Percentiles rank a stretch among this genome's conserved stretches.
Conservation (phyloP, 345 rosid genomes). For the Fremontodendron californicum region DNA sequence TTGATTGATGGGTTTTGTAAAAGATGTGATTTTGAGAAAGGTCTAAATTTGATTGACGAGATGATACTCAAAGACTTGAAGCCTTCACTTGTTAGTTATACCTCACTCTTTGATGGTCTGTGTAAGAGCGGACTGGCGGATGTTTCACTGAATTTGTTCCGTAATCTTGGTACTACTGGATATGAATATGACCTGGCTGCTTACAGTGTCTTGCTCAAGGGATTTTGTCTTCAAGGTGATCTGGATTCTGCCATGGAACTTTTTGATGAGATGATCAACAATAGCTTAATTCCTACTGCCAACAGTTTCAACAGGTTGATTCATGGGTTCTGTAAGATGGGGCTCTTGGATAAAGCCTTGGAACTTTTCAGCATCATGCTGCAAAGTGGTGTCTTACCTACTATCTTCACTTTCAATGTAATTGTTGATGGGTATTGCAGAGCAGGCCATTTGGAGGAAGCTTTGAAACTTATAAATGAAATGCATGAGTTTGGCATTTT, state of each 20-base stretch:
- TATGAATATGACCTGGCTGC: slow-evolving; percentile 29
- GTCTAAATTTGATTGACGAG: slow-evolving; percentile 33
- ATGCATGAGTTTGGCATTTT: slow-evolving; percentile 29
- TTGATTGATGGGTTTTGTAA: slow-evolving; percentile 47
- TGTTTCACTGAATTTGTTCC: slow-evolving; percentile 19
- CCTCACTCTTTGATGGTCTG: slow-evolving; percentile 29
- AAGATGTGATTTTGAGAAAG: slow-evolving; percentile 33
- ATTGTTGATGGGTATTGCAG: slow-evolving; percentile 32
- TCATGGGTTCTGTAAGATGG: slow-evolving; percentile 38
- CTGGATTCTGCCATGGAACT: slow-evolving; percentile 35
- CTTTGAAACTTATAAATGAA: slow-evolving; percentile 31
- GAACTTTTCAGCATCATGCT: slow-evolving; percentile 32
- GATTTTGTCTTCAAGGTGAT: slow-evolving; percentile 32
- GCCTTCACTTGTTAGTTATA: no score
- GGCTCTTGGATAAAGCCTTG: slow-evolving; percentile 35
- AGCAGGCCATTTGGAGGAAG: slow-evolving; percentile 29
- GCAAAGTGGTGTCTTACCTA: slow-evolving; percentile 27
- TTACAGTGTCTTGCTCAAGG: slow-evolving; percentile 35
- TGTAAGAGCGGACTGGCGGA: slow-evolving; percentile 33
- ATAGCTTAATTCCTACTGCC: slow-evolving; percentile 28
- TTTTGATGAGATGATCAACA: slow-evolving; percentile 34
- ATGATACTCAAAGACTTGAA: no score
- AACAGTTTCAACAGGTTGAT: slow-evolving; percentile 29
- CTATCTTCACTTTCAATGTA: slow-evolving; percentile 37
- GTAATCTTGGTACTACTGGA: slow-evolving; percentile 27